These are phyloP conservation scores for Hyaloscypha bicolor DNA, from an alignment of 495 filamentous ascomycete genomes.

Conservation along the genomic window DNA sequence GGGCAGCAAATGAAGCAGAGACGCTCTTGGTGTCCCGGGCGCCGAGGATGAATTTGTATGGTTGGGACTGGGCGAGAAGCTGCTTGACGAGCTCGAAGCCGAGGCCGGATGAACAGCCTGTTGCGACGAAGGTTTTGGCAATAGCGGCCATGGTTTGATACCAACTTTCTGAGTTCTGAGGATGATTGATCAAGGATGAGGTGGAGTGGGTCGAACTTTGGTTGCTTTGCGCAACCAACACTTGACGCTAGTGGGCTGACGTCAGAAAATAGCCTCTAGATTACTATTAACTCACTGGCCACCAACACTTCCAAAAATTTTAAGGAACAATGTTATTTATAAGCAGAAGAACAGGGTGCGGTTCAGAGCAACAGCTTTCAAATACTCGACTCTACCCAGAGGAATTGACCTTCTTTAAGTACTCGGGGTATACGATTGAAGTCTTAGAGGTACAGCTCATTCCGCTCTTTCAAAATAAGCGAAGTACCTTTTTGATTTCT, in stretches of 20 bases:
- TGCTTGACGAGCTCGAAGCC: background rate
- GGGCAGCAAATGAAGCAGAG: background rate
- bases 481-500: too few species aligned
- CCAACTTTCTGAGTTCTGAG: background rate
- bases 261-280: background rate
- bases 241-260: background rate
- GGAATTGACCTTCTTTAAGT: too few species aligned
- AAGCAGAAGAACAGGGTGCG: too few species aligned
- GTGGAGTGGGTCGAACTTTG: background rate
- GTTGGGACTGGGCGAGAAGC: background rate
- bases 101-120: background rate
- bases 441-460: too few species aligned
- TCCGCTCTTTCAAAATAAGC: too few species aligned
- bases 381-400: too few species aligned
- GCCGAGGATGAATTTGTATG: background rate
- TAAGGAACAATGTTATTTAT: too few species aligned
- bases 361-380: too few species aligned
- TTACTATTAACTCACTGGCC: background rate
- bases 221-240: background rate
- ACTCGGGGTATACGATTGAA: too few species aligned
- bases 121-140: background rate
- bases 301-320: too few species aligned
- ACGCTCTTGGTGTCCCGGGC: background rate
- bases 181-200: background rate
- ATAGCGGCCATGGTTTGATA: background rate